phyloP scores from a whole-genome alignment of 768 basidiomycete genomes.

The Lactifluus hygrophoroides region DNA sequence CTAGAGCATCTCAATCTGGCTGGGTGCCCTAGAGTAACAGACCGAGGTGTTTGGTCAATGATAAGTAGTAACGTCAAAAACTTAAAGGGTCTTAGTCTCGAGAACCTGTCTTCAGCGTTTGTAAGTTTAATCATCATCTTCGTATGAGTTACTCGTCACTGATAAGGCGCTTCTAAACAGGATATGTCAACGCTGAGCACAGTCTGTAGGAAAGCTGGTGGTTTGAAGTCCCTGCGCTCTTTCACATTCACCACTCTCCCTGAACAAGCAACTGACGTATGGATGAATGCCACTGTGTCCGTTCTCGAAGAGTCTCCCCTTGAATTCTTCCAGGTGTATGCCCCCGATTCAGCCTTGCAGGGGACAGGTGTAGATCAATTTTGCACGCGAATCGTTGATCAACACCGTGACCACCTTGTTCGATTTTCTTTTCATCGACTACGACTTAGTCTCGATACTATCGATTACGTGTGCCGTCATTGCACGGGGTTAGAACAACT shows the following conservation, averaged over 20 bases:
- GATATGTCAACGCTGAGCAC: constrained; percentile 42
- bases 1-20: constrained; percentile 52
- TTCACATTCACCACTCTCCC: constrained; percentile 48
- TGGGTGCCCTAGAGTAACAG: constrained; percentile 64
- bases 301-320: constrained; percentile 45
- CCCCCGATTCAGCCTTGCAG: constrained; percentile 35
- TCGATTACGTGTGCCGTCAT: constrained; percentile 45
- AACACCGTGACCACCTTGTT: constrained; percentile 44
- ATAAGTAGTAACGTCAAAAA: constrained; percentile 38
- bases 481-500: constrained; percentile 52
- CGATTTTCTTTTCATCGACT: constrained; percentile 60
- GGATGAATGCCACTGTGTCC: constrained; percentile 36
- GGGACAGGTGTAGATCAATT: constrained; percentile 38
- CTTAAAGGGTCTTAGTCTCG: constrained; percentile 48
- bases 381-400: constrained; percentile 40
- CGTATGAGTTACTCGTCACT: background rate
- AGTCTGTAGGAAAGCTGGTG: constrained; percentile 28
- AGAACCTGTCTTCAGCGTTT: constrained; percentile 52
- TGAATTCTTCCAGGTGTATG: constrained; percentile 55
- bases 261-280: constrained; percentile 26
- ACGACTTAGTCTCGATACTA: constrained; percentile 40
- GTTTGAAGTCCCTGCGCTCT: constrained; percentile 40
- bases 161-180: constrained; percentile 28
- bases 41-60: constrained; percentile 47
- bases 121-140: constrained; percentile 32